Percentiles rank a stretch among this genome's conserved stretches.
Evolutionary conservation across 305 asterid species (phyloP).

Genomic region (Fraxinus angustifolia): DNA sequence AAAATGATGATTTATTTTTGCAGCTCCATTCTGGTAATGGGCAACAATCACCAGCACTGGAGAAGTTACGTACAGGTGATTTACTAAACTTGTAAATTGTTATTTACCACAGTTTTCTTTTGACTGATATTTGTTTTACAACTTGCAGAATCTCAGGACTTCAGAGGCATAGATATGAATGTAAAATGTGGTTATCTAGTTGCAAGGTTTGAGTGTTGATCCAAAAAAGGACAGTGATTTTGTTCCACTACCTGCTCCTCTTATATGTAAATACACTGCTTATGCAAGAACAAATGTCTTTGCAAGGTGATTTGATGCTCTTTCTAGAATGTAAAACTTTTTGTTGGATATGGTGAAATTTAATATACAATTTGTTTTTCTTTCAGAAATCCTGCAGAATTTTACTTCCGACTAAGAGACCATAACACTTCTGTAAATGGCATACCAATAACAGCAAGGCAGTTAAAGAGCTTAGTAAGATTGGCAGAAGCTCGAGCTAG

Average conservation of each 20-base stretch:
- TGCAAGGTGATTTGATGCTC: slow-evolving; percentile 61
- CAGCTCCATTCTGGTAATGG: slow-evolving; percentile 92
- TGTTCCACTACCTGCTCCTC: slow-evolving; percentile 90
- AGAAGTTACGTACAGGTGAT: slow-evolving; percentile 69
- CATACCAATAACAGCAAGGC: slow-evolving; percentile 96
- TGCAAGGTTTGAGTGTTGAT: slow-evolving; percentile 75
- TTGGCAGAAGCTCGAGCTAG: slow-evolving; percentile 97
- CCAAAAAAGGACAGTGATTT: slow-evolving; percentile 68
- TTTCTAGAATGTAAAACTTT: slow-evolving; percentile 3
- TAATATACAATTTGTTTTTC: slow-evolving; percentile 23
- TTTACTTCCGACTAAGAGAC: slow-evolving; percentile 79
- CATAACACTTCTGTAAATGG: slow-evolving; percentile 74
- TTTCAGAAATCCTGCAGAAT: slow-evolving; percentile 86
- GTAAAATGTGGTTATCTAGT: slow-evolving; percentile 55
- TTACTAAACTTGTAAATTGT: slow-evolving; percentile 13
- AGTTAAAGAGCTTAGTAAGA: slow-evolving; percentile 90
- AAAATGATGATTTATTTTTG: slow-evolving; percentile 24
- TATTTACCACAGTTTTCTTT: slow-evolving; percentile 11
- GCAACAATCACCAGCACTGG: slow-evolving; percentile 54
- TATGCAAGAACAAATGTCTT: slow-evolving; percentile 79
- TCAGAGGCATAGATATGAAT: slow-evolving; percentile 40
- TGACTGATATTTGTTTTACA: slow-evolving; percentile 19
- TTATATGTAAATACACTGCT: slow-evolving; percentile 89
- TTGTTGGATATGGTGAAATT: slow-evolving; percentile 17
- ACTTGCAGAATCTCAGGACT: slow-evolving; percentile 52